Evolutionary conservation across 352 stramenopile genomes (phyloP), one percentile per base, ranked within the genome.

Genomic region (Phytophthora megakarya): DNA sequence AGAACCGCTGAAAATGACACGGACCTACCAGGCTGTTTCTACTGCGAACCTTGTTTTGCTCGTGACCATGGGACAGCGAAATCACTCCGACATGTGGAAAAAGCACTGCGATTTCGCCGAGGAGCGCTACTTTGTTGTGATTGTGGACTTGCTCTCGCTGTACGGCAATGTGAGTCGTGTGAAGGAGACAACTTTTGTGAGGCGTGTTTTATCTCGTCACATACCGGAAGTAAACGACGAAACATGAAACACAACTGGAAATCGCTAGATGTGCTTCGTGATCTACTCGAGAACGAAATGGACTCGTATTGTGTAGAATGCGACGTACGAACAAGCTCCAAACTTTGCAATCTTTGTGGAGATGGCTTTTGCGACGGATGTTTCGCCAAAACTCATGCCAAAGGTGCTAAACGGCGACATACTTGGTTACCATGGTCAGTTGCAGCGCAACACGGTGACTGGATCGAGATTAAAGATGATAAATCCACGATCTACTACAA

Each of bases 251-350:
- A 93, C 54, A 45, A 44, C 0, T 88, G 74, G 47, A 73, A 57
- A 25, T 3, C 49, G 3, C 55, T 90, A 5, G 75, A 90, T 28
- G 72, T 92, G 4, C 32, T 88, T 13, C 88, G 90, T 22, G 79
- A 88, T 21, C 42, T 81, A 46, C 67, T 93, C 1, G 16, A 52
- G 30, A 74, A 48, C 15, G 80, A 81, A 15, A 77, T 61, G 1
- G 86, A 95, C 56, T 66, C 60, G 0, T 89, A 91, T 40, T 93
- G 85, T 42, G 73, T 86, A 5, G 81, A 89, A 54, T 95, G 86
- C 23, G 83, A 90, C 22, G 54, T 91, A 3, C 72, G 65, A 13
- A 37, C 49, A 1, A 77, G 68, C 8, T 72, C 73, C 5, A 65
- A 53, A 30, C 59, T 93, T 3, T 95, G 86, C 49, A 95, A 93